Evolutionary conservation across 306 rosid genomes (phyloP).

Genomic region (Hippophae rhamnoides): DNA sequence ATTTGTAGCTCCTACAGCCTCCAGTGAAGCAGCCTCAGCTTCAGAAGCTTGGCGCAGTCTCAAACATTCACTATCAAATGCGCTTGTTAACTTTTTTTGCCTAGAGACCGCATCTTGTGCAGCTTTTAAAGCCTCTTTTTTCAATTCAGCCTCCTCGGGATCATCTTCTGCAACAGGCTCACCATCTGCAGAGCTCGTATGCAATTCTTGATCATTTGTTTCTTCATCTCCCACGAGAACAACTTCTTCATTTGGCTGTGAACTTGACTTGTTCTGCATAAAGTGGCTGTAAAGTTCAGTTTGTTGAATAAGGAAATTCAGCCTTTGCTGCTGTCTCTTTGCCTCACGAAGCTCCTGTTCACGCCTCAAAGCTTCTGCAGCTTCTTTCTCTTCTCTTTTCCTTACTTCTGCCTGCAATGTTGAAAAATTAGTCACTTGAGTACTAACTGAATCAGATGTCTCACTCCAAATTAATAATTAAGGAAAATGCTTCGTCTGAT

Average conservation of each 20-base stretch:
- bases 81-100: slow-evolving; percentile 76
- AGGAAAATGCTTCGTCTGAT: not conserved
- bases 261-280: slow-evolving; percentile 88
- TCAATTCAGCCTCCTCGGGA: slow-evolving; percentile 83
- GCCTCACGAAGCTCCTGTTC: slow-evolving; percentile 97
- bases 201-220: slow-evolving; percentile 39
- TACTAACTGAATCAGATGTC: slow-evolving; percentile 1
- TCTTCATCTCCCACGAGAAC: slow-evolving; percentile 42
- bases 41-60: slow-evolving; percentile 74
- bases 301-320: slow-evolving; percentile 96
- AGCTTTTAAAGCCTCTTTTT: slow-evolving; percentile 86
- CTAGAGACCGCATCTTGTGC: slow-evolving; percentile 98
- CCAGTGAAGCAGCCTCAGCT: slow-evolving; percentile 50
- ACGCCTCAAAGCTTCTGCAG: slow-evolving; percentile 91
- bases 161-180: slow-evolving; percentile 59
- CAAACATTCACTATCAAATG: slow-evolving; percentile 77
- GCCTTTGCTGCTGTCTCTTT: slow-evolving; percentile 96
- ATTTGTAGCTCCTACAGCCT: slow-evolving; percentile 86
- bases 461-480: slow-evolving; percentile 8
- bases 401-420: slow-evolving; percentile 69
- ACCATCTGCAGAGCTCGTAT: slow-evolving; percentile 32
- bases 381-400: slow-evolving; percentile 92
- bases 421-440: slow-evolving; percentile 11
- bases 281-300: slow-evolving; percentile 98
- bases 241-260: slow-evolving; percentile 50